A percentile compares a stretch with the other conserved stretches of the same genome.
phyloP scores from a whole-genome alignment of 805 yeast species.

The Spencermartinsiella europaea region DNA sequence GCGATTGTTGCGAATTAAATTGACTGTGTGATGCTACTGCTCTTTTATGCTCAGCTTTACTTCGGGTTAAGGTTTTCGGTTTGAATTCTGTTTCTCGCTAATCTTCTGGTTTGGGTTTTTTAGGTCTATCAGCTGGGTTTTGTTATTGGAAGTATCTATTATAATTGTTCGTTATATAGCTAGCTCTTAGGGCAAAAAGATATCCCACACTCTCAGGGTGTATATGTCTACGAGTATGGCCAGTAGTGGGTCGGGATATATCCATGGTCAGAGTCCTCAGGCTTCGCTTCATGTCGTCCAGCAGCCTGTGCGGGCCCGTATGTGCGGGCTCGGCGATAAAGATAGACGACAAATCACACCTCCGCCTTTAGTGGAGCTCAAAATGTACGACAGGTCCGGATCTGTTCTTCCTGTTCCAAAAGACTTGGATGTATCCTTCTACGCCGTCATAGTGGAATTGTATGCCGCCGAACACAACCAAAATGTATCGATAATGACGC shows the following conservation, averaged over 20 bases:
- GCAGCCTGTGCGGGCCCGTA: conserved; percentile 42
- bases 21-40: too few relatives aligned
- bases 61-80: too few relatives aligned
- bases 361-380: conserved; percentile 29
- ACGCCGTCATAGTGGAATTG: conserved; percentile 37
- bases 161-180: too few relatives aligned
- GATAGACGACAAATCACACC: conserved; percentile 31
- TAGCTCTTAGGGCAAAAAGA: too few relatives aligned
- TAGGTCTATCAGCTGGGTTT: too few relatives aligned
- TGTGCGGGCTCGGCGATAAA: conserved; percentile 44
- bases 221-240: too few relatives aligned
- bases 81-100: too few relatives aligned
- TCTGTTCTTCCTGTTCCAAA: conserved; percentile 20
- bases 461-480: conserved; percentile 35
- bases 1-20: too few relatives aligned
- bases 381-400: conserved; percentile 25
- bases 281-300: conserved; percentile 33
- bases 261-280: background rate
- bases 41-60: too few relatives aligned
- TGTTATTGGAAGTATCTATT: too few relatives aligned
- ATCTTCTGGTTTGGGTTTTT: too few relatives aligned
- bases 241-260: background rate
- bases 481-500: conserved; percentile 21
- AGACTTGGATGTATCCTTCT: conserved; percentile 31
- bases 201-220: too few relatives aligned